Conservation (phyloP, 768 basidiomycete genomes). For the Pisolithus sp. region DNA sequence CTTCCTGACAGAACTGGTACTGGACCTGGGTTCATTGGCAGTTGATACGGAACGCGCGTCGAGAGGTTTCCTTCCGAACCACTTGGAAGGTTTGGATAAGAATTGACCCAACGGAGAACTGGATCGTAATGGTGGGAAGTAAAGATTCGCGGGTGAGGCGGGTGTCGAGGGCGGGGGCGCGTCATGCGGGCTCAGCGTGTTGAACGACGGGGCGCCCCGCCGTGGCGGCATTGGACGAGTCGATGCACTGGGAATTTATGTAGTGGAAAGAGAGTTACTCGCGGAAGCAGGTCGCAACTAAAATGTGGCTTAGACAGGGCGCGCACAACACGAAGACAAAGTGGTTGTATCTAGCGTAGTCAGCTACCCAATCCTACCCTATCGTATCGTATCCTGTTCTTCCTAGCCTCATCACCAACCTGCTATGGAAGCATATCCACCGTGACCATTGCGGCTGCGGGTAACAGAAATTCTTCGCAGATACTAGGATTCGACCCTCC, state of each 20-base stretch:
- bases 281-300: too few relatives aligned
- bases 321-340: too few relatives aligned
- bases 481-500: too few relatives aligned
- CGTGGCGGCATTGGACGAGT: slow-evolving; percentile 40
- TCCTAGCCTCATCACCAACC: too few relatives aligned
- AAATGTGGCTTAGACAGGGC: too few relatives aligned
- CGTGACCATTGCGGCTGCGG: too few relatives aligned
- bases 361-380: too few relatives aligned
- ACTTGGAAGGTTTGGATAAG: slow-evolving; percentile 61
- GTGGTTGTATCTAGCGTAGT: too few relatives aligned
- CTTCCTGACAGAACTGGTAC: slow-evolving; percentile 47
- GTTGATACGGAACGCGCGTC: slow-evolving; percentile 39
- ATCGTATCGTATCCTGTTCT: too few relatives aligned
- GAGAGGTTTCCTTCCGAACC: slow-evolving; percentile 62
- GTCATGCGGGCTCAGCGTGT: slow-evolving; percentile 36
- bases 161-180: slow-evolving; percentile 17
- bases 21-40: slow-evolving; percentile 42
- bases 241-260: neutral
- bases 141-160: slow-evolving; percentile 30
- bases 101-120: slow-evolving; percentile 63
- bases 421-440: too few relatives aligned
- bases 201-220: slow-evolving; percentile 36
- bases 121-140: slow-evolving; percentile 45
- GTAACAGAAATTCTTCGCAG: too few relatives aligned
- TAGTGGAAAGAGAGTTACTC: neutral